Evolutionary conservation across 257 asterid genomes (phyloP), one percentile per base, ranked within the genome.

Genomic region (Forsythia viridissima): DNA sequence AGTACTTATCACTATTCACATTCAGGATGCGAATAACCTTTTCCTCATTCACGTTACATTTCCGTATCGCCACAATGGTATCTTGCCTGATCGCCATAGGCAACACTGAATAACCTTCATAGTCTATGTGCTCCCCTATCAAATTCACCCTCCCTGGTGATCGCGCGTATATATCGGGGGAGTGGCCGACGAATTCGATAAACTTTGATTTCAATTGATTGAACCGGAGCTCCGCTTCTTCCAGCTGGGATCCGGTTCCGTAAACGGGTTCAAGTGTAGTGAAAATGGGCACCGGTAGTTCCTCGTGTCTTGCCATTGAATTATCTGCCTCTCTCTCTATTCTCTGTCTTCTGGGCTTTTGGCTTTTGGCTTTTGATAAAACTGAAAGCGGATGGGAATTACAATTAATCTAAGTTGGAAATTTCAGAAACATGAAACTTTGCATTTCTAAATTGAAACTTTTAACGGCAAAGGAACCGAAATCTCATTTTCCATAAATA

Each of bases 41-140:
- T 76, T 79, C 88, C 21, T 87, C 80, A 72, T 82, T 82, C 21
- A 81, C 76, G 41, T 77, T 79, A 38, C 80, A 78, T 80, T 88
- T 90, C 46, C 97, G 89, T 68, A 93, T 93, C 0, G 95, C 99
- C 76, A 96, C 97, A n/a, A 96, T 92, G 0, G 98, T 90, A 55
- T 93, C 99, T 78, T 93, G 99, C 85, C 99, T 88, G 79, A 96
- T 91, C 42, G 97, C 99, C 99, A 96, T 93, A 7, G 98, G 99
- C 89, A 93, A 86, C 63, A 96, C 99, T 2, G 99, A 96, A 88
- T 96, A 96, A 0, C 98, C 99, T 85, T 96, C 99, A 73, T 96
- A 96, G 75, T 96, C 99, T 81, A 96, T 90, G 82, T 96, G 99
- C 85, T 96, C 99, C 70, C 99, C 99, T 13, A 96, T 96, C 94